Evolutionary conservation across 116 monocot species (phyloP).

Genomic region (Zostera marina): DNA sequence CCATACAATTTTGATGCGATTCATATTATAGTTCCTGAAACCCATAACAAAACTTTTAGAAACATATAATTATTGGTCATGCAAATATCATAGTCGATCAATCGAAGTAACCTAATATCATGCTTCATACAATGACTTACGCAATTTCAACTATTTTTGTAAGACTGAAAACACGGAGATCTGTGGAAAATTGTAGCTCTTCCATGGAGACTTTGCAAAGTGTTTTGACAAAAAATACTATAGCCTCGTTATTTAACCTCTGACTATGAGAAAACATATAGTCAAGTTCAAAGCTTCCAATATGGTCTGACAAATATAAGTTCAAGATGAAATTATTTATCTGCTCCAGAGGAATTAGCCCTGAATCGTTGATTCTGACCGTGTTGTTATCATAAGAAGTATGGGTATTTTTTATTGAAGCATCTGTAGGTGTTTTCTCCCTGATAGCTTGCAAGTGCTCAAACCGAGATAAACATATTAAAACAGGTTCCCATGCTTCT

Average conservation of each 20-base stretch:
- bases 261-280: constrained; percentile 96
- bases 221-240: constrained; percentile 95
- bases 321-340: constrained; percentile 88
- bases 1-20: constrained; percentile 93
- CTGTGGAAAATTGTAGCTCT: constrained; percentile 86
- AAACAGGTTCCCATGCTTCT: constrained; percentile 90
- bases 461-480: constrained; percentile 95
- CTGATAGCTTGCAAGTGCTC: constrained; percentile 93
- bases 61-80: neutral
- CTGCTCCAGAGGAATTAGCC: constrained; percentile 71
- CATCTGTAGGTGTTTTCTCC: constrained; percentile 88
- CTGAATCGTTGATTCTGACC: constrained; percentile 35
- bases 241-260: constrained; percentile 89
- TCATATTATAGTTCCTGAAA: constrained; percentile 98
- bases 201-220: constrained; percentile 95
- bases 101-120: neutral
- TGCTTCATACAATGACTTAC: constrained; percentile 28
- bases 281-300: constrained; percentile 88
- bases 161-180: constrained; percentile 92
- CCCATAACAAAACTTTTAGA: constrained; percentile 3
- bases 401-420: constrained; percentile 71
- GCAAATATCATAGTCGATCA: neutral
- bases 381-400: constrained; percentile 84
- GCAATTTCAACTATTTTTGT: constrained; percentile 99
- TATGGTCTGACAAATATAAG: constrained; percentile 83